Conservation (phyloP, 805 yeast genomes). For the Lachancea waltii region DNA sequence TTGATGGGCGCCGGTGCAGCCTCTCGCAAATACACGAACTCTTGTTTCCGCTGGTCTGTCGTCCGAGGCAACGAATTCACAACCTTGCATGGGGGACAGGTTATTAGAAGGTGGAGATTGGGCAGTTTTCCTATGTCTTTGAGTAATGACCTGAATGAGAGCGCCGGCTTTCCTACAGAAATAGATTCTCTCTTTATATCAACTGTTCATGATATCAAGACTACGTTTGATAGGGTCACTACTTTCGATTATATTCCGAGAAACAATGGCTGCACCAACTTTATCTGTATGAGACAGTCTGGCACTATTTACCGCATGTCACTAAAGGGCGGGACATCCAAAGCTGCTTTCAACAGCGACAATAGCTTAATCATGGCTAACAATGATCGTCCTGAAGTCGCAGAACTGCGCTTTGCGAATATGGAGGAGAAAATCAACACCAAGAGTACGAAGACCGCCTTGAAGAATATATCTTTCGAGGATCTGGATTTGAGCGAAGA, state of each 20-base stretch:
- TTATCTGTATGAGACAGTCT: conserved; percentile 85
- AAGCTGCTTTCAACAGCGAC: conserved; percentile 57
- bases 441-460: conserved; percentile 17
- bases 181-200: conserved; percentile 66
- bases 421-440: conserved; percentile 16
- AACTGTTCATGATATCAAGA: conserved; percentile 63
- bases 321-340: conserved; percentile 57
- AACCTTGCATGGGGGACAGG: conserved; percentile 70
- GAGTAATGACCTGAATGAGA: conserved; percentile 8
- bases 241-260: conserved; percentile 76
- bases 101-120: conserved; percentile 73
- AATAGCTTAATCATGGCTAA: conserved; percentile 58
- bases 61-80: conserved; percentile 65
- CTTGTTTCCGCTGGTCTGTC: conserved; percentile 66
- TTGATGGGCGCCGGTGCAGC: conserved; percentile 51
- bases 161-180: conserved; percentile 1
- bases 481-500: conserved; percentile 22
- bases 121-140: conserved; percentile 44
- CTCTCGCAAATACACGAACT: conserved; percentile 49
- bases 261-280: conserved; percentile 52
- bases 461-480: conserved; percentile 27
- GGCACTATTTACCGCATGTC: conserved; percentile 82
- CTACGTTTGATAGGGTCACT: conserved; percentile 74
- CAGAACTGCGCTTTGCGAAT: conserved; percentile 24
- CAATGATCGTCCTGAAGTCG: conserved; percentile 26